Evolutionary conservation across 208 protist genomes (phyloP), one percentile per base, ranked within the genome.

Genomic region (Leishmania lainsoni): DNA sequence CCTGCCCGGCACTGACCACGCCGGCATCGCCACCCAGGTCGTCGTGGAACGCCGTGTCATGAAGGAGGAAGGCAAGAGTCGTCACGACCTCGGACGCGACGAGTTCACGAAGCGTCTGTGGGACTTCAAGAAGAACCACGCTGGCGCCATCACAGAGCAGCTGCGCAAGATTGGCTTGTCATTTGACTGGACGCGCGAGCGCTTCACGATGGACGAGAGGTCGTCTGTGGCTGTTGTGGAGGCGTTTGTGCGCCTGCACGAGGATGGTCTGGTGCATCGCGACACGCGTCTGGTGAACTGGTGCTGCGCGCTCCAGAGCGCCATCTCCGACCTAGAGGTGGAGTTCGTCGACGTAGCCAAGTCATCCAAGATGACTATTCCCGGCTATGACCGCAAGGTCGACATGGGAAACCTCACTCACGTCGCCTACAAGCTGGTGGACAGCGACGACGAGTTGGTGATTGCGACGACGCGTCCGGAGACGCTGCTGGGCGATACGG

Each of bases 301-400:
- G 99, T 99, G 98, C 87, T 99, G 97, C 82, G 76, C 92, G 45
- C 92, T 99, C 48, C 94, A 99, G 87, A 99, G 99, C 61, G 99
- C 99, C 72, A 99, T 99, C 83, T 99, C 99, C 32, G 99, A 99
- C 86, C 95, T 99, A 16, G 99, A 99, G 95, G 98, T 99, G 22
- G 96, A 99, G 69, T 98, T 99, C 76, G 86, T 89, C 1, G 96
- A 99, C 75, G 93, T 97, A 59, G 70, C 79, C 26, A 94, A 94
- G 81, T 89, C 94, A 75, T 76, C 89, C 51, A 97, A 96, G 89
- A 61, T 97, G 66, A 81, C 93, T 48, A 91, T 99, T 78, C 95
- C 97, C 42, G 92, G 90, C n/a, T 98, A 99, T 80, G 85, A 92
- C 80, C 90, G 92, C 77, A 93, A 96, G 78, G 95, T 98, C 74